Percentiles rank a stretch among this genome's conserved stretches.
These are phyloP conservation scores for Alnus glutinosa DNA, from an alignment of 306 rosid species.

Conservation along the genomic window DNA sequence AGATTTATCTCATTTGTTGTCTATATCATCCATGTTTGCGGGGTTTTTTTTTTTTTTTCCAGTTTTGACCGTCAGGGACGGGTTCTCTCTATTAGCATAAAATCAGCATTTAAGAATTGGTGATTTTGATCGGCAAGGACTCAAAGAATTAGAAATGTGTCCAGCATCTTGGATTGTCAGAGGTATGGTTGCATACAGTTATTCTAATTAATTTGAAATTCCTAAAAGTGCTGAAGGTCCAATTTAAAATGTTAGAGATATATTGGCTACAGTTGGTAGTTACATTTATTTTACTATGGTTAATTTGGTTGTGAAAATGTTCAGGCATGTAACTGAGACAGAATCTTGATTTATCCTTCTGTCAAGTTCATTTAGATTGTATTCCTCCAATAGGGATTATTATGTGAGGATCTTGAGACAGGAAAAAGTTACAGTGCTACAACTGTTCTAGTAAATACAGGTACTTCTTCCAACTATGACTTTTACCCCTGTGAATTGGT, in stretches of 20 bases:
- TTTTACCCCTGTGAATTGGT: too few relatives aligned
- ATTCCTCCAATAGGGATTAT: not conserved
- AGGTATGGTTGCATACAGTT: not conserved
- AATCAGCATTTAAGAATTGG: not conserved
- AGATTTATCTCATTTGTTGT: constrained; percentile 4
- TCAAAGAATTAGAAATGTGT: not conserved
- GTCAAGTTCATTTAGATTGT: not conserved
- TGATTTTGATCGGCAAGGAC: not conserved
- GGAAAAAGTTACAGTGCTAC: not conserved
- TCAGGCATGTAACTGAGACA: too few relatives aligned
- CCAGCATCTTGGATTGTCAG: not conserved
- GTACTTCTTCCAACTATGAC: not conserved
- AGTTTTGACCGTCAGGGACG: not conserved
- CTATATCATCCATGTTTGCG: not conserved
- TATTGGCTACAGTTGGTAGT: too few relatives aligned
- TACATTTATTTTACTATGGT: too few relatives aligned
- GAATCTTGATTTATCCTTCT: not conserved
- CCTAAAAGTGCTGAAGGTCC: not conserved
- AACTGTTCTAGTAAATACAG: not conserved
- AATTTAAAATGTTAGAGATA: too few relatives aligned
- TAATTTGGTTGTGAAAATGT: not conserved
- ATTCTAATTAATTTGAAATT: not conserved
- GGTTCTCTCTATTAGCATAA: not conserved
- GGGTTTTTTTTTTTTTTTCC: not conserved
- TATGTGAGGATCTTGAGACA: not conserved